Base-by-base conservation (phyloP, 345 rosid genomes). In the Orychophragmus violaceus region DNA sequence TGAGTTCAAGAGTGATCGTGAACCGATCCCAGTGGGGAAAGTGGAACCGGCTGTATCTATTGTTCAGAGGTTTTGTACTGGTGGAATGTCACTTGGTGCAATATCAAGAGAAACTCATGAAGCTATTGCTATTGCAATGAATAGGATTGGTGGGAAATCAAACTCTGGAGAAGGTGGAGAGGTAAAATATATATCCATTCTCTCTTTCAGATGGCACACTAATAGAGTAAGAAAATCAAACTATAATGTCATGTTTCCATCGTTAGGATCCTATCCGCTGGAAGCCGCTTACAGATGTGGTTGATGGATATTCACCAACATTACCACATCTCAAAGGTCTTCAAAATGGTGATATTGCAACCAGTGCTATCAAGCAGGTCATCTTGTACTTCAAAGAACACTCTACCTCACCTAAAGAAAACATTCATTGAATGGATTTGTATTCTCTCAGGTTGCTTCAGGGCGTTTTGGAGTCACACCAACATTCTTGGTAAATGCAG, bases 101-200 rank as follows among this genome's bases (percentile, higher is more conserved):
- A 94, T 94, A 60, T 94, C 99, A 60, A 88, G 99, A 80, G 99
- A 94, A 77, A 94, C 99, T 75, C 99, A 94, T 69, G 99, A 94
- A 82, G 97, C 97, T 17, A 94, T 94, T 80, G 97, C 97, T 76
- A 82, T 90, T 81, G 99, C 97, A 35, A 94, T 90, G 99, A 94
- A 94, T 70, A 90, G 97, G 72, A 23, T 94, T 62, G 89, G 96
- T 76, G 99, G 99, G 10, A 94, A 84, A 80, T 94, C 97, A 49
- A 94, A 94, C 82, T 90, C 99, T 1, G 97, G 97, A 60, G 99
- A 94, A 87, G 99, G 99, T 65, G 99, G 99, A 46, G 99, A 93
- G 97, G 99, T 90, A 88, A n/a, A 25, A 10, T 36, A 35, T 59
- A 18, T 48, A 46, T 66, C 58, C 24, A 28, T 70, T 68, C 48